Evolutionary conservation across 495 filamentous ascomycete genomes (phyloP).

Genomic region (Pseudomonodictys pantanalensis): DNA sequence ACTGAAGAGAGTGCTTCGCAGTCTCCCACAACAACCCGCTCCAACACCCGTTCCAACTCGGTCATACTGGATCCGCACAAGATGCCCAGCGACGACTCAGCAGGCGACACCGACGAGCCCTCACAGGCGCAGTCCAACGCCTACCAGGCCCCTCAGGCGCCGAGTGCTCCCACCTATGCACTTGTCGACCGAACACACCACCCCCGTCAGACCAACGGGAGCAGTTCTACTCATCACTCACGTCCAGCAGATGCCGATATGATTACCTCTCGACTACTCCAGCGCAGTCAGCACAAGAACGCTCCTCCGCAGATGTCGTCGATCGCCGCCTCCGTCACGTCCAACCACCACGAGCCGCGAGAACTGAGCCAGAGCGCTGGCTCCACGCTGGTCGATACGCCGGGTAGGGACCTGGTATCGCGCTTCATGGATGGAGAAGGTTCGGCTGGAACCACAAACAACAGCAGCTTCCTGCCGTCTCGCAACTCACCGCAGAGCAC

Average conservation of each 20-base stretch:
- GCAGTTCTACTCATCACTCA: slow-evolving; percentile 26
- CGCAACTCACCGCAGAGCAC: slow-evolving; percentile 22
- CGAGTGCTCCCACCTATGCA: slow-evolving; percentile 4
- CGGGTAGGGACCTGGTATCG: slow-evolving; percentile 38
- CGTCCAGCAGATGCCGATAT: slow-evolving; percentile 39
- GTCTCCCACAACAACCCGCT: slow-evolving; percentile 43
- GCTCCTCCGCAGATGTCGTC: slow-evolving; percentile 59
- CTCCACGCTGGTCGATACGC: slow-evolving; percentile 45
- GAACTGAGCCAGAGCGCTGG: slow-evolving; percentile 38
- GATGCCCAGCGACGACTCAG: neutral
- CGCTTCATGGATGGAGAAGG: slow-evolving; percentile 39
- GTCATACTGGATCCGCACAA: slow-evolving; percentile 29
- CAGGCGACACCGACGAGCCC: neutral
- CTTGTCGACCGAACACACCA: slow-evolving; percentile 21
- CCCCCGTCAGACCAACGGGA: slow-evolving; percentile 14
- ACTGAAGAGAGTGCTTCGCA: slow-evolving; percentile 46
- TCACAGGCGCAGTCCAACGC: neutral
- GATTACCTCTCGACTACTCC: slow-evolving; percentile 58
- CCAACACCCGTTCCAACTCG: slow-evolving; percentile 45
- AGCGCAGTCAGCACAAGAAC: slow-evolving; percentile 54
- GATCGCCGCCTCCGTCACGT: slow-evolving; percentile 52
- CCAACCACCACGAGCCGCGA: slow-evolving; percentile 45
- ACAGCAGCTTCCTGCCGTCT: slow-evolving; percentile 36
- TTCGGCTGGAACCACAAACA: slow-evolving; percentile 31
- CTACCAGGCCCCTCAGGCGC: neutral